Evolutionary conservation across 2,329 filamentous ascomycete genomes (phyloP).

Genomic region (Fusarium subtropicale): DNA sequence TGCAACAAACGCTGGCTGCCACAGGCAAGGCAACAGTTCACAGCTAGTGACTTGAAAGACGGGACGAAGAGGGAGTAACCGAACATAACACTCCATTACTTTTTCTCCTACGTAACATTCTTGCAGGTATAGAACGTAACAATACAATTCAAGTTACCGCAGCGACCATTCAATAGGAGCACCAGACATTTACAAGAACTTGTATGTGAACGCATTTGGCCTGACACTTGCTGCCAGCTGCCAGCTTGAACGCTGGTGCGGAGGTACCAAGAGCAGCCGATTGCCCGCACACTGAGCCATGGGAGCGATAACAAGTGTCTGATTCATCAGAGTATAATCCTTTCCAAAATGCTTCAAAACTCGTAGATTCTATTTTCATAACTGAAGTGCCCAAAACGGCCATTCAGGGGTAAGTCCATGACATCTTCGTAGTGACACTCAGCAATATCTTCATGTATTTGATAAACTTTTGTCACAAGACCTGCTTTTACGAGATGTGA

Average conservation of each 20-base stretch:
- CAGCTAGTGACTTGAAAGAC: constrained; percentile 3
- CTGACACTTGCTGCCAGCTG: constrained; percentile 20
- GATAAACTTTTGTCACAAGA: background rate
- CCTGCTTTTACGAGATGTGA: background rate
- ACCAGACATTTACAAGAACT: background rate
- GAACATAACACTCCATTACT: constrained; percentile 11
- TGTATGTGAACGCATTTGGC: background rate
- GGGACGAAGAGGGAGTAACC: constrained; percentile 12
- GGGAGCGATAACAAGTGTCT: background rate
- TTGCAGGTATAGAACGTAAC: background rate
- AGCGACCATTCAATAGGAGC: background rate
- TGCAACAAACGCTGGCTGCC: background rate
- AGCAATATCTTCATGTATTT: background rate
- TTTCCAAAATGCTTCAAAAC: background rate
- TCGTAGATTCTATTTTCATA: background rate
- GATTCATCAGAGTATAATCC: background rate
- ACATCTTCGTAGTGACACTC: background rate
- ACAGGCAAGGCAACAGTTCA: background rate
- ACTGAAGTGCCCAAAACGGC: background rate
- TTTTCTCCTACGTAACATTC: background rate
- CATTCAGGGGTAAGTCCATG: background rate
- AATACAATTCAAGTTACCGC: background rate
- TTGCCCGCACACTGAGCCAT: background rate
- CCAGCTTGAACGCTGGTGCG: background rate
- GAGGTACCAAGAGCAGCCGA: background rate